Percentiles rank a stretch among this genome's conserved stretches.
phyloP scores from a whole-genome alignment of 768 basidiomycete genomes.

The Hygrocybe coccinea region DNA sequence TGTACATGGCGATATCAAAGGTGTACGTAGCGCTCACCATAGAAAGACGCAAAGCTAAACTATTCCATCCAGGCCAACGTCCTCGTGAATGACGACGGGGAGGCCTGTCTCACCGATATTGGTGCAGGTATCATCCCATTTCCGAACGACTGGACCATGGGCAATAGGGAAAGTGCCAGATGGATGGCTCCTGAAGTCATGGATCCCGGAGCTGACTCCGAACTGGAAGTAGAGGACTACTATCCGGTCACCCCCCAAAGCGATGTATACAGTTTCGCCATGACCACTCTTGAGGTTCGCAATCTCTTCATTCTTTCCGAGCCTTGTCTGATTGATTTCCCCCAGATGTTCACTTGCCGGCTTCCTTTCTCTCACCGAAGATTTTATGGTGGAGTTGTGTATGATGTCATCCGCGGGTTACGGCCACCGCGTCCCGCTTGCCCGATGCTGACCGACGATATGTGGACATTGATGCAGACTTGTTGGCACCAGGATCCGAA shows the following conservation, averaged over 20 bases:
- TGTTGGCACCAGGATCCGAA: slow-evolving; percentile 5
- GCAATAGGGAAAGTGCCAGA: slow-evolving; percentile 16
- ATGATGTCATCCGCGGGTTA: slow-evolving; percentile 1
- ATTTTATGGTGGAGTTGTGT: neutral
- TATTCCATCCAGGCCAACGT: slow-evolving; percentile 22
- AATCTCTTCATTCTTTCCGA: neutral
- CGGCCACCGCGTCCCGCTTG: neutral
- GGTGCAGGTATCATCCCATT: slow-evolving; percentile 15
- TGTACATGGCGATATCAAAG: slow-evolving; percentile 26
- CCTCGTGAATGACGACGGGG: slow-evolving; percentile 19
- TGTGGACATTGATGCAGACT: slow-evolving; percentile 14
- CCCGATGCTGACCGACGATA: slow-evolving; percentile 9
- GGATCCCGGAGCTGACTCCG: slow-evolving; percentile 3
- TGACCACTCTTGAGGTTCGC: slow-evolving; percentile 24
- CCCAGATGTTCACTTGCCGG: slow-evolving; percentile 1
- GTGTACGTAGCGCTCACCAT: slow-evolving; percentile 8
- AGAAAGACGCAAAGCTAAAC: neutral
- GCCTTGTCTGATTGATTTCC: neutral
- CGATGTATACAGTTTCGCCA: slow-evolving; percentile 25
- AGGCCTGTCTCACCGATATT: slow-evolving; percentile 27
- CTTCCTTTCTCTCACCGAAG: neutral
- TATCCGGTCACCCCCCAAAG: slow-evolving; percentile 2
- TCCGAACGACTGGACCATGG: neutral
- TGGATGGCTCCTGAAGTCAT: slow-evolving; percentile 34
- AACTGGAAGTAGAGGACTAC: neutral